phyloP scores from a whole-genome alignment of 441 rosid species.

The Theobroma grandiflorum region DNA sequence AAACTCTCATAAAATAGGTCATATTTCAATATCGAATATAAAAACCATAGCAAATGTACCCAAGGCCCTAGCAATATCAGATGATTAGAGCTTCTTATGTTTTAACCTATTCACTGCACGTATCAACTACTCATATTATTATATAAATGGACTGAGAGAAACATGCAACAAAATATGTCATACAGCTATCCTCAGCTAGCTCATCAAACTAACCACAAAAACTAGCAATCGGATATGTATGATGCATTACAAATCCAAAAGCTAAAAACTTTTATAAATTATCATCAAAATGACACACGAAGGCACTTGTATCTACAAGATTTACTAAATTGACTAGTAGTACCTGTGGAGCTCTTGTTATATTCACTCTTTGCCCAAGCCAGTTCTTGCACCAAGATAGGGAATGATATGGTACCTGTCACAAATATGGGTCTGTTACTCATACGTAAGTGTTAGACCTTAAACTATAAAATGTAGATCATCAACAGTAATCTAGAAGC shows the following conservation, averaged over 20 bases:
- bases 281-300: not conserved
- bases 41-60: constrained; percentile 13
- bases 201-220: constrained; percentile 17
- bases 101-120: constrained; percentile 1
- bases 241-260: not conserved
- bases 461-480: not conserved
- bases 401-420: constrained; percentile 93
- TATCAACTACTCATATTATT: not conserved
- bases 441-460: not conserved
- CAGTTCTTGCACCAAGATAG: constrained; percentile 97
- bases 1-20: constrained; percentile 26
- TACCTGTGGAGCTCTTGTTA: constrained; percentile 98
- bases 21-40: constrained; percentile 14
- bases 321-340: constrained; percentile 21
- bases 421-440: constrained; percentile 24
- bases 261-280: not conserved
- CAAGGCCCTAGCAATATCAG: not conserved
- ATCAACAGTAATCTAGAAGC: not conserved
- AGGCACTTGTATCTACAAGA: not conserved
- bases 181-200: not conserved
- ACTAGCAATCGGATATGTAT: not conserved
- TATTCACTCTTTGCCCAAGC: constrained; percentile 92
- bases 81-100: constrained; percentile 8
- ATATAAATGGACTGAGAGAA: not conserved
- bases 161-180: constrained; percentile 14